Evolutionary conservation across 345 rosid species (phyloP).

Genomic region (Sonneratia alba): DNA sequence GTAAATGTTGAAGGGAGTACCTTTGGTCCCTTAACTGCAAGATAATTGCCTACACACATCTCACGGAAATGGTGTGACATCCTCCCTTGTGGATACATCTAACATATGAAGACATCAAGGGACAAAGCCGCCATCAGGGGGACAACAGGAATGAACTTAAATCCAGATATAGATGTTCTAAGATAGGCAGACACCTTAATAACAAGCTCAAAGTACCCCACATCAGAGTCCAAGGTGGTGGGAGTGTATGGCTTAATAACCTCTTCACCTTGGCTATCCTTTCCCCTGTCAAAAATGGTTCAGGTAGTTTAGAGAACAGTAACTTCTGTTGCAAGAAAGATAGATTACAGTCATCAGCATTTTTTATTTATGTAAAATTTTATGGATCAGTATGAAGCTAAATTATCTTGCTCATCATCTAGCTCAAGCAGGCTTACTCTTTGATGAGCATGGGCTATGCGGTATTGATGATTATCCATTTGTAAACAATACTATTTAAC

Average conservation of each 20-base stretch:
- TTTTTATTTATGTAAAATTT: neutral
- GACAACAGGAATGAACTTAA: neutral
- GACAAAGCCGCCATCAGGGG: constrained; percentile 2
- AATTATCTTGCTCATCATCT: no score
- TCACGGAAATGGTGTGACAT: constrained; percentile 99
- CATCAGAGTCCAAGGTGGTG: constrained; percentile 84
- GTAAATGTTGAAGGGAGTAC: constrained; percentile 23
- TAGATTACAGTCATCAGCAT: neutral
- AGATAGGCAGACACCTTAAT: constrained; percentile 53
- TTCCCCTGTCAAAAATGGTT: constrained; percentile 40
- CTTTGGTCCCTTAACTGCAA: constrained; percentile 97
- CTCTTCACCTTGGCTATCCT: constrained; percentile 76
- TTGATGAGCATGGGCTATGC: no score
- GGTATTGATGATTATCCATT: no score
- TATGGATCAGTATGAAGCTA: no score
- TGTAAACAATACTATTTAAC: no score
- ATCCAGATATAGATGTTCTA: neutral
- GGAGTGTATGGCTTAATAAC: constrained; percentile 94
- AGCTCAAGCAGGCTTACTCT: no score
- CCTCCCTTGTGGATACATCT: constrained; percentile 99
- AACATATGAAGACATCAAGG: constrained; percentile 1
- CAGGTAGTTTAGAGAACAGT: neutral
- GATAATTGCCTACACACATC: constrained; percentile 75
- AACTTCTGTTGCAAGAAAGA: neutral
- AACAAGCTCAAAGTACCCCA: constrained; percentile 76